Conservation (phyloP, 2,329 filamentous ascomycete genomes). For the Aurifilum marmelostoma region DNA sequence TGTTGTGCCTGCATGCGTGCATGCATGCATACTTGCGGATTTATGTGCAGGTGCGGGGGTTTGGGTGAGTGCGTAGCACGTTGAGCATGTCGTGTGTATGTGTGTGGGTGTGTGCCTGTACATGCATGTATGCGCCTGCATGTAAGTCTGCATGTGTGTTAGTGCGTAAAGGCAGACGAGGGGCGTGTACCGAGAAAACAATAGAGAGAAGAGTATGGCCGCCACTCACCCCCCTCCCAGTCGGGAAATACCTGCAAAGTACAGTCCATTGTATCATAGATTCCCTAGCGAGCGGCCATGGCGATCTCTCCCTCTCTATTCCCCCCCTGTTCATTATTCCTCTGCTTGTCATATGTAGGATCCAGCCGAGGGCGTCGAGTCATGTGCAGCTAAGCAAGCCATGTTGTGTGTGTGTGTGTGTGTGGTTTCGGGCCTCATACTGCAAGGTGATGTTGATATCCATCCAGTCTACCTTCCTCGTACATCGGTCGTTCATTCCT, state of each 20-base stretch:
- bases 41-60: constrained; percentile 14
- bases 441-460: background rate
- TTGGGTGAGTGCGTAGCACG: background rate
- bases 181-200: background rate
- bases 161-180: background rate
- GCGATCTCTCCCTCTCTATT: background rate
- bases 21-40: background rate
- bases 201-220: too few species aligned
- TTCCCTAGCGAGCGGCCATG: background rate
- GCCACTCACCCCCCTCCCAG: too few species aligned
- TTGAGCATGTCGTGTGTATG: background rate
- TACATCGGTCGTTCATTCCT: too few species aligned
- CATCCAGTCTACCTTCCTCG: background rate
- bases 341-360: constrained; percentile 3
- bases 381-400: constrained; percentile 5
- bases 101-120: background rate
- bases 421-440: background rate
- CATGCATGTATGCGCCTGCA: too few species aligned
- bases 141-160: background rate
- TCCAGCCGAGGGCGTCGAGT: constrained; percentile 6
- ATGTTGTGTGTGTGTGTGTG: constrained; percentile 2
- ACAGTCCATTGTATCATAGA: background rate
- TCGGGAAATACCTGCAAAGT: background rate
- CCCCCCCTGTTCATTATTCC: background rate
- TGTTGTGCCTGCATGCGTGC: background rate